Evolutionary conservation across 1,139 yeast species (phyloP), one percentile per base, ranked within the genome.

Genomic region (Hyphopichia khmerensis): DNA sequence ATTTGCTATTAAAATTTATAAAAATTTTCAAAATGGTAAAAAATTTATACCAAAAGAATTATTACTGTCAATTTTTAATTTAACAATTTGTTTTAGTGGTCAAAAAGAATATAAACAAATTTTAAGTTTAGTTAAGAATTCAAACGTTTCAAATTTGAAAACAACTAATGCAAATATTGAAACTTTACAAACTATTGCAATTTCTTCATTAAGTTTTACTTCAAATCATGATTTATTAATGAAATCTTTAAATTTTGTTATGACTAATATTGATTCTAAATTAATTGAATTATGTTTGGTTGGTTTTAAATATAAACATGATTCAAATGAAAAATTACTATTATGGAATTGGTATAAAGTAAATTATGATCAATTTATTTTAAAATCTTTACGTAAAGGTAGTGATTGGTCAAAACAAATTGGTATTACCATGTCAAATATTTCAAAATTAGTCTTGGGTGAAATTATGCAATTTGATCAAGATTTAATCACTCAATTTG

Each of bases 101-200:
- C 64, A 69, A 42, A 75, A 78, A 47, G 81, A 77, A 33, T 83
- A 81, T 68, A 82, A 82, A 56, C 80, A 77, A 50, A 60, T 81
- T 2, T 61, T 75, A 33, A 78, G 76, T 33, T 56, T 81, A 17
- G 76, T 75, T 9, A 79, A 79, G 45, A 73, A 73, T 46, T 69
- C 83, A 10, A 66, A 72, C 39, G 59, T 61, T 10, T 63, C 72
- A 15, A 57, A 59, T 31, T 55, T 67, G 43, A 61, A 56, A 21
- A 63, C 72, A 46, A 60, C 77, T 15, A 62, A 67, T 43, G 59
- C 55, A 6, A 43, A 55, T 8, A 45, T 55, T 1, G 51, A 53
- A n/a, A 73, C 69, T 27, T 58, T 82, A 29, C 84, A 80, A 54
- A 72, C 79, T 3, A 65, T 74, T 9, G 84, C 85, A 0, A 64